Base-by-base conservation (phyloP, 352 stramenopile species). In the Phytophthora litchii region DNA sequence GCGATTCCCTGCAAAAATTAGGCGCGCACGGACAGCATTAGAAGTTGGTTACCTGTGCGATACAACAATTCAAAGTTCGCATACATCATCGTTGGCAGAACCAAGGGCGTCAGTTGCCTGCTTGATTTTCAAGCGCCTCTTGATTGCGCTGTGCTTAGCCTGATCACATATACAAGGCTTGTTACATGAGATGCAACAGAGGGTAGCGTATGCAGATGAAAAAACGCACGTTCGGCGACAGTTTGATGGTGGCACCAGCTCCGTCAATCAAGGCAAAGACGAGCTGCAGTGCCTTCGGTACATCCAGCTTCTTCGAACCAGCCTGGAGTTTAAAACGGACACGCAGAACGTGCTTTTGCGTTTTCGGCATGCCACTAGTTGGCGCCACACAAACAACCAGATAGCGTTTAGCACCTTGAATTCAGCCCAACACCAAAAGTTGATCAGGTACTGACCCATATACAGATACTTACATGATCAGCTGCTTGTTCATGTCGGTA, bases 111-210 rank as follows among this genome's bases (percentile, higher is more conserved):
- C 74, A 29, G 72, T 59, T 17, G 83, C 70, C 23, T 81, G 77
- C 51, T 84, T 75, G 12, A 89, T 76, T 54, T 93, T 91, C 49
- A 72, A 48, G 38, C 83, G 80, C 49, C 82, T 84, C 74, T 93
- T 93, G 14, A 77, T 77, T n/a, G 81, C 81, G 35, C 61, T 88
- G 45, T 82, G 72, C 67, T 93, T 91, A 8, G 83, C 70, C 83
- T 93, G 59, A 12, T 46, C 16, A 23, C 16, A 59, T 19, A 35
- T 20, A 29, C 16, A 19, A 56, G n/a, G 42, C n/a, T 32, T 42
- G 40, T 49, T 29, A 59, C 29, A 12, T 52, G 27, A 16, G n/a
- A 31, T 3, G 11, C 19, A 56, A 3, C 34, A 37, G 29, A 36
- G 20, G 5, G 10, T 20, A 47, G 45, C 40, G 20, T 19, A 50